These are phyloP conservation scores for Sporothrix dimorphospora DNA, from an alignment of 2,329 filamentous ascomycete genomes.

Conservation along the genomic window DNA sequence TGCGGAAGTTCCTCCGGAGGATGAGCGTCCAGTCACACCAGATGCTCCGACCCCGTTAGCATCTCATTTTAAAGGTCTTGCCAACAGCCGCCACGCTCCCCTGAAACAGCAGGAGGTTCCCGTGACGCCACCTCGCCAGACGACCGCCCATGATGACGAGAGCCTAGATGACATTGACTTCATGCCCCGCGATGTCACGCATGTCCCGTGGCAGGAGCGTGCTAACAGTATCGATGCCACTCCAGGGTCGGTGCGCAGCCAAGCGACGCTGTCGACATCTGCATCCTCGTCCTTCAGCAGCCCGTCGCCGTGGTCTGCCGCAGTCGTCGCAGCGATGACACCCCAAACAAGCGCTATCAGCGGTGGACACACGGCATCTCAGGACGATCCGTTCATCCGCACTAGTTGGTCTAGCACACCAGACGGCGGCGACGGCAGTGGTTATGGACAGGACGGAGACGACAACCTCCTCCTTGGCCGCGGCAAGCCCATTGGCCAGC, in stretches of 20 bases:
- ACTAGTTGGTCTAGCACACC: constrained; percentile 39
- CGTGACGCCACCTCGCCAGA: constrained; percentile 32
- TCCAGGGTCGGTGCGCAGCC: constrained; percentile 43
- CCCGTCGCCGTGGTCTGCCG: constrained; percentile 20
- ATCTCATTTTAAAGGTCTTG: constrained; percentile 35
- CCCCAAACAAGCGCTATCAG: neutral
- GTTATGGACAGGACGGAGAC: constrained; percentile 30
- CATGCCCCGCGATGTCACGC: constrained; percentile 40
- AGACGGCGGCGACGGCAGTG: neutral
- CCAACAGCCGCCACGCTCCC: constrained; percentile 37
- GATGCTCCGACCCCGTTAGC: neutral
- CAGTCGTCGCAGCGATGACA: neutral
- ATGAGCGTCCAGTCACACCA: neutral
- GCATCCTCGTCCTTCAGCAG: constrained; percentile 37
- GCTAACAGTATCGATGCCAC: constrained; percentile 37
- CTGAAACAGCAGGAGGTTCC: constrained; percentile 4
- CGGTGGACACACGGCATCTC: constrained; percentile 30
- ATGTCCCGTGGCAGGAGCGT: constrained; percentile 40
- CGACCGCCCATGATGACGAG: constrained; percentile 20
- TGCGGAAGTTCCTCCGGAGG: neutral
- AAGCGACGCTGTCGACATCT: constrained; percentile 42
- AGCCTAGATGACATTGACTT: constrained; percentile 34
- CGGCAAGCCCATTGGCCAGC: constrained; percentile 22
- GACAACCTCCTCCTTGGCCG: constrained; percentile 31
- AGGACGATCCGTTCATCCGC: constrained; percentile 42